phyloP scores from a whole-genome alignment of 2,329 filamentous ascomycete genomes.

The Trichophyton equinum region DNA sequence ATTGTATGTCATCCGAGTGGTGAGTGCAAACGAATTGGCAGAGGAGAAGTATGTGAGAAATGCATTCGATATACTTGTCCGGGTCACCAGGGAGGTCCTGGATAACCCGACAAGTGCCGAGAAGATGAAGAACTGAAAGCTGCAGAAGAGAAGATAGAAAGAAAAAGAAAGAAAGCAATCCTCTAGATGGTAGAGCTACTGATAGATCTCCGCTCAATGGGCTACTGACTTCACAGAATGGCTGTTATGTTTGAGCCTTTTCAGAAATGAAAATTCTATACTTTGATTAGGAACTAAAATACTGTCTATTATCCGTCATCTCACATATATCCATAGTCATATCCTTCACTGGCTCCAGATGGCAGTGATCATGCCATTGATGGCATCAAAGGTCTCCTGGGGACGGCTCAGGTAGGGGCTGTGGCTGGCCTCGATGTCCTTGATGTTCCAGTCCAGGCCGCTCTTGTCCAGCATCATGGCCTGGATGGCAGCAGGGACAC shows the following conservation, averaged over 20 bases:
- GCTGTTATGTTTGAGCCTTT: no score
- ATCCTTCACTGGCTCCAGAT: background rate
- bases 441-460: conserved; percentile 5
- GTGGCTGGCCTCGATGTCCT: conserved; percentile 7
- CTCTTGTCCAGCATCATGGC: conserved; percentile 4
- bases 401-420: conserved; percentile 9
- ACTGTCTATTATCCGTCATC: background rate
- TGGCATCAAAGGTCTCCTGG: conserved; percentile 5
- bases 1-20: conserved; percentile 66
- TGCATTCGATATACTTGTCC: conserved; percentile 62
- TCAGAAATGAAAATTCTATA: background rate
- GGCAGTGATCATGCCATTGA: conserved; percentile 1
- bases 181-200: no score
- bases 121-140: background rate
- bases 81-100: conserved; percentile 45
- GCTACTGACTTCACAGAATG: no score
- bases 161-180: background rate
- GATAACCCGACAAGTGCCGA: background rate
- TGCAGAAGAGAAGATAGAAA: background rate
- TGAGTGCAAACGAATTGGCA: conserved; percentile 56
- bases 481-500: conserved; percentile 4
- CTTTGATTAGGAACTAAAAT: background rate
- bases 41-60: conserved; percentile 60
- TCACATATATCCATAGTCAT: background rate
- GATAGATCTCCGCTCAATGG: no score